phyloP scores from a whole-genome alignment of 768 basidiomycete species.

The Kwoniella dejecticola region DNA sequence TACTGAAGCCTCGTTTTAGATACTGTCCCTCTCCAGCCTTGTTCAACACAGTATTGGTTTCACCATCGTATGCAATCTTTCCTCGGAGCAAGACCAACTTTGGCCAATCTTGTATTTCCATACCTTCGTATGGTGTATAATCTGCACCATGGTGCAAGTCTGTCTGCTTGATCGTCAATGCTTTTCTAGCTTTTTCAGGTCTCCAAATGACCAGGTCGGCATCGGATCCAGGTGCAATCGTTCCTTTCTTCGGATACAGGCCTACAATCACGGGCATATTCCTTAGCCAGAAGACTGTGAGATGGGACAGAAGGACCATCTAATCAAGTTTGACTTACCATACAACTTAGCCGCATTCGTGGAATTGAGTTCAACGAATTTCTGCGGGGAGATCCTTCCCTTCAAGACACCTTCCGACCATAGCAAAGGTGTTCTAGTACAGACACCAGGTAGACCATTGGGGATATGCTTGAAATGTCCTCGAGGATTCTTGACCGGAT shows the following conservation, averaged over 20 bases:
- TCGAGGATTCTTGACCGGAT: constrained; percentile 8
- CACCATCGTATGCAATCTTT: constrained; percentile 33
- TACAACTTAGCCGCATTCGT: constrained; percentile 55
- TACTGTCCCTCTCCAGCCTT: constrained; percentile 26
- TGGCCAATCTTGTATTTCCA: constrained; percentile 55
- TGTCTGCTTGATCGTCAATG: constrained; percentile 12
- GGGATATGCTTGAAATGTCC: constrained; percentile 54
- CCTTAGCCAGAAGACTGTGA: too few relatives aligned
- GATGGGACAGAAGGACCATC: too few relatives aligned
- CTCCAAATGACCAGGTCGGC: constrained; percentile 55
- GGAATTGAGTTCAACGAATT: constrained; percentile 55
- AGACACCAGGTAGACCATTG: constrained; percentile 56
- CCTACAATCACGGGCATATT: constrained; percentile 4
- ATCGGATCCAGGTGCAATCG: constrained; percentile 53
- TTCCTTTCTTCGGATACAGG: constrained; percentile 39
- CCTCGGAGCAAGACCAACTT: constrained; percentile 36
- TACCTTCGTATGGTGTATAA: constrained; percentile 56
- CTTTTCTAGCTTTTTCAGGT: not conserved
- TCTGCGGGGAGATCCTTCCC: constrained; percentile 47
- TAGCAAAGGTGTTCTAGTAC: constrained; percentile 53
- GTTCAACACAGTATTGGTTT: constrained; percentile 21
- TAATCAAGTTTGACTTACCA: too few relatives aligned
- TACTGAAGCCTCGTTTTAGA: constrained; percentile 33
- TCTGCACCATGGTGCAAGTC: constrained; percentile 19
- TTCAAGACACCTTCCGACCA: constrained; percentile 53